Percentiles rank a stretch among this genome's conserved stretches.
Conservation (phyloP, 805 yeast species). For the Candida wancherniae region DNA sequence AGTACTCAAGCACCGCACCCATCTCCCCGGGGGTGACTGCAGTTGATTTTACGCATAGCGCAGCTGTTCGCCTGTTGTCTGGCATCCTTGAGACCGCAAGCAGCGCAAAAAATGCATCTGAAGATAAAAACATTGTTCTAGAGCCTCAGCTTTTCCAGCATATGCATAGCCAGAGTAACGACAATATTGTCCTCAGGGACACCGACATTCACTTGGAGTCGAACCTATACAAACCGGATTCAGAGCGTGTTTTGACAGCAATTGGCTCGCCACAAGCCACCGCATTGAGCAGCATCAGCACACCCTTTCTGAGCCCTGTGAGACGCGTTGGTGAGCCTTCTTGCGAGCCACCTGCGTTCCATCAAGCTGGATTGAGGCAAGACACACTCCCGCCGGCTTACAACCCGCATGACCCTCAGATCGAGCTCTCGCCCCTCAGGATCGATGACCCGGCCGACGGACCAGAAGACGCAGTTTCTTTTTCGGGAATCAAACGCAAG, state of each 20-base stretch:
- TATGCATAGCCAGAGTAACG: slow-evolving; percentile 23
- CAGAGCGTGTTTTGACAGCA: slow-evolving; percentile 23
- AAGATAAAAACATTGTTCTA: not conserved
- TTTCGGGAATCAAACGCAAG: slow-evolving; percentile 12
- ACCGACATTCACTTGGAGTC: slow-evolving; percentile 38
- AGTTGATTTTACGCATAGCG: slow-evolving; percentile 26
- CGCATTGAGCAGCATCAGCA: slow-evolving; percentile 12
- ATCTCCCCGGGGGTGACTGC: slow-evolving; percentile 52
- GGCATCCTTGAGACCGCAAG: slow-evolving; percentile 2
- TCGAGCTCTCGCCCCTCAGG: slow-evolving; percentile 13
- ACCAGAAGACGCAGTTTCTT: slow-evolving; percentile 2
- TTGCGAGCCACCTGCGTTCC: slow-evolving; percentile 15
- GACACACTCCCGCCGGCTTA: slow-evolving; percentile 17
- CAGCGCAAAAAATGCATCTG: slow-evolving; percentile 1
- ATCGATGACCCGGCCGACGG: slow-evolving; percentile 4
- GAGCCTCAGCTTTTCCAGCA: slow-evolving; percentile 23
- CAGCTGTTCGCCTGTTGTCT: slow-evolving; percentile 4
- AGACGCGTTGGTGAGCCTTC: slow-evolving; percentile 10
- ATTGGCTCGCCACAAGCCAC: slow-evolving; percentile 17
- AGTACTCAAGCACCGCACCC: slow-evolving; percentile 40
- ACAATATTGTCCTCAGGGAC: slow-evolving; percentile 35
- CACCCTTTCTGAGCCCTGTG: slow-evolving; percentile 11
- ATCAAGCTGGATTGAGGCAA: slow-evolving; percentile 8
- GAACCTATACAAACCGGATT: slow-evolving; percentile 52
- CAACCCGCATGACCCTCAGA: slow-evolving; percentile 2